Evolutionary conservation across 225 moss, liverwort and hornwort species (phyloP).

Genomic region (Antitrichia curtipendula): DNA sequence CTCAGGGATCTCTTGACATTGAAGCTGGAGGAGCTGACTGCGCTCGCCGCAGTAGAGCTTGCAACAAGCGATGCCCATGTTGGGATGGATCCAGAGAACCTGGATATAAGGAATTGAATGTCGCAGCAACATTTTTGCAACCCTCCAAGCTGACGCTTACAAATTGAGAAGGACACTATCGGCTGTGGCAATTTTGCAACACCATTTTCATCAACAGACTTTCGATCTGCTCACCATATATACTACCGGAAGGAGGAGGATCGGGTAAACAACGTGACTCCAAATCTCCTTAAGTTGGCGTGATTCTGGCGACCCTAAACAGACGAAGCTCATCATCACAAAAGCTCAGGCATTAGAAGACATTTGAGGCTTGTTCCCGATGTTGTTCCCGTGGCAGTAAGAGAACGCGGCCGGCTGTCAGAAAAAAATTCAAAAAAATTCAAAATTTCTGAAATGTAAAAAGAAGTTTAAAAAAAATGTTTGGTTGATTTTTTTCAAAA

Average conservation of each 20-base stretch:
- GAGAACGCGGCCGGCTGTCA: too few species aligned
- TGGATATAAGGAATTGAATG: neutral
- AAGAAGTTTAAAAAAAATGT: too few species aligned
- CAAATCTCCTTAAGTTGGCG: neutral
- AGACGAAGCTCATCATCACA: too few species aligned
- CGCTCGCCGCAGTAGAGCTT: neutral
- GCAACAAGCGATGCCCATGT: neutral
- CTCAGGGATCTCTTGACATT: neutral
- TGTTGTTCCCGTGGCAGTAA: too few species aligned
- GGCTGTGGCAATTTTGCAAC: neutral
- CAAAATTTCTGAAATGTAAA: too few species aligned
- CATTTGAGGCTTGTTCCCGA: too few species aligned
- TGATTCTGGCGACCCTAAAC: too few species aligned
- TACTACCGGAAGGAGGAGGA: neutral
- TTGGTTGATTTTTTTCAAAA: too few species aligned
- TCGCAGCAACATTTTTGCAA: neutral
- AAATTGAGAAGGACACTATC: neutral
- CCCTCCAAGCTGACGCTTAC: rapidly evolving
- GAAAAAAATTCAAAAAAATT: too few species aligned
- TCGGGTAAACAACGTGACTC: neutral
- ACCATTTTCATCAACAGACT: neutral
- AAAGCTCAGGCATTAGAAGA: too few species aligned
- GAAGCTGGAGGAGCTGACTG: neutral
- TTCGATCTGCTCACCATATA: too few species aligned
- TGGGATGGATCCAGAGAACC: too few species aligned